A percentile compares a stretch with the other conserved stretches of the same genome.
phyloP scores from a whole-genome alignment of 176 grass and related monocot species.

The Zizania latifolia region DNA sequence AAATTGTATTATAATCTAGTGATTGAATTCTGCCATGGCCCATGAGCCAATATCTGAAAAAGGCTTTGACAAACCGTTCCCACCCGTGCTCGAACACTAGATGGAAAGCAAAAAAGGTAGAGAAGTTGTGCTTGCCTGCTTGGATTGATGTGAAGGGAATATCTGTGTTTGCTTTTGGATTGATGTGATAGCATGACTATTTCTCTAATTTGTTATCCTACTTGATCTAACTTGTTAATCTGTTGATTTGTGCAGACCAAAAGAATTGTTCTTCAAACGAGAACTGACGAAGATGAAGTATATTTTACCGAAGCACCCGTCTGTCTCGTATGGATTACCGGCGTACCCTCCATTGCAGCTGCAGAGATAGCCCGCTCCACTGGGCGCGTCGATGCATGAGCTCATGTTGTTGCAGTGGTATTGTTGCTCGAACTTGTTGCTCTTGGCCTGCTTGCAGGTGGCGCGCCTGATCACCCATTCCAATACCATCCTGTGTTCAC shows the following conservation, averaged over 20 bases:
- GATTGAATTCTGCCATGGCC: neutral
- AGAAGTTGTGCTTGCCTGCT: neutral
- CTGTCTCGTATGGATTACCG: neutral
- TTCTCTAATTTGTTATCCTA: no score
- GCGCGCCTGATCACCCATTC: constrained; percentile 2
- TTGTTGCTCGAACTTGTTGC: neutral
- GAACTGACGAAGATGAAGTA: no score
- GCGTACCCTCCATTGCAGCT: neutral
- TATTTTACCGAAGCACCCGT: constrained; percentile 23
- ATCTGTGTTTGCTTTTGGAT: neutral
- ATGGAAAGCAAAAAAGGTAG: no score
- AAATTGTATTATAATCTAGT: neutral
- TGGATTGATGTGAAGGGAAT: no score
- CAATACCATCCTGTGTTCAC: constrained; percentile 21
- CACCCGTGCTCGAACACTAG: no score
- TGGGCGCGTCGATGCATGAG: constrained; percentile 4
- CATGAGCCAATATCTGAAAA: neutral
- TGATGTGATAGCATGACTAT: no score
- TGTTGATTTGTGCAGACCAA: no score
- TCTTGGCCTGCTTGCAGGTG: neutral
- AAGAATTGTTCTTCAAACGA: no score
- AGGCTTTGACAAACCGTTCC: no score
- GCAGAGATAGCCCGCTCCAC: constrained; percentile 17
- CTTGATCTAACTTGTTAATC: no score
- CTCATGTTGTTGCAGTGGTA: neutral